Conservation (phyloP, 257 asterid species). For the Paulownia fortunei region DNA sequence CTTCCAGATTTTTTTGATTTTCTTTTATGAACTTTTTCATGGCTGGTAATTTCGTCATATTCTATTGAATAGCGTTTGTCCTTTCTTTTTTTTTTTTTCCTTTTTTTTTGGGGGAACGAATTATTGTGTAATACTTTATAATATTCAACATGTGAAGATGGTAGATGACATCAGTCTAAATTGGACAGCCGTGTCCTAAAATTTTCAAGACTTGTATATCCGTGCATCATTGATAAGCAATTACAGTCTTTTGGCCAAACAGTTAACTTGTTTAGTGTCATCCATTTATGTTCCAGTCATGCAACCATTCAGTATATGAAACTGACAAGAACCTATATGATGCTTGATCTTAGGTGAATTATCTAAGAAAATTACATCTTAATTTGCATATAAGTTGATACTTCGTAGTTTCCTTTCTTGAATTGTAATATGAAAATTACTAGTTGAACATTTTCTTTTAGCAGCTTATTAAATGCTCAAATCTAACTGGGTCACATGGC, state of each 20-base stretch:
- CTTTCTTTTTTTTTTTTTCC: too few relatives aligned
- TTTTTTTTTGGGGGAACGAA: too few relatives aligned
- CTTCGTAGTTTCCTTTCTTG: neutral
- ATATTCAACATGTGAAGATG: neutral
- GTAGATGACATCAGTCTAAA: too few relatives aligned
- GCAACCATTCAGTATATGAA: neutral
- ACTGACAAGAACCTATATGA: neutral
- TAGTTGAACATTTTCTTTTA: conserved; percentile 15
- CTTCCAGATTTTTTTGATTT: neutral
- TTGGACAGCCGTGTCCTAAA: too few relatives aligned
- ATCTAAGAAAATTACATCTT: conserved; percentile 16
- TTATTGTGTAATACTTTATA: neutral
- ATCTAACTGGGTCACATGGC: neutral
- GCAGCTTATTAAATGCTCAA: conserved; percentile 13
- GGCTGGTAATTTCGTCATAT: neutral
- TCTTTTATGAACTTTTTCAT: too few relatives aligned
- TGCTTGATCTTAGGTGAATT: conserved; percentile 20
- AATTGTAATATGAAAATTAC: conserved; percentile 18
- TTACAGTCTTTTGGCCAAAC: too few relatives aligned
- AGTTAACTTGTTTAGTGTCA: neutral
- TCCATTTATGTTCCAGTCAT: too few relatives aligned
- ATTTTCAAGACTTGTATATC: too few relatives aligned
- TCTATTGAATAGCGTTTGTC: neutral
- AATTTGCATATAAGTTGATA: conserved; percentile 3
- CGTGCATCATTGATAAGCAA: too few relatives aligned